Base-by-base conservation (phyloP, 305 asterid genomes). In the Fraxinus latifolia region DNA sequence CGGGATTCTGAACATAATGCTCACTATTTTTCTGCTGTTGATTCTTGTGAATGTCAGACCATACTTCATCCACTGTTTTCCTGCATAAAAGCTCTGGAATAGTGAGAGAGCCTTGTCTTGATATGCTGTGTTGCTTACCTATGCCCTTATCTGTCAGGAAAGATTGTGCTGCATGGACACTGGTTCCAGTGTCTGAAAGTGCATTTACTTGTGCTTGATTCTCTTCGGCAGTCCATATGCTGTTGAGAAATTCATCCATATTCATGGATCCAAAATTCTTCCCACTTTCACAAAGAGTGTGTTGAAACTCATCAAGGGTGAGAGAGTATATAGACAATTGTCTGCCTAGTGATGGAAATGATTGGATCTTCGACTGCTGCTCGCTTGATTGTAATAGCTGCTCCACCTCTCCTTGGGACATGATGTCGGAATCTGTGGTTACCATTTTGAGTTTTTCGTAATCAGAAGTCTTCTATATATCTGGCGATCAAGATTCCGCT, bases 201-300 rank as follows among this genome's bases (percentile, higher is more conserved):
- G 50, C 68, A 1, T 89, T 90, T 0, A 84, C 87, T 11, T 90
- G 95, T 0, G 91, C 92, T 76, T 92, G 97, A 78, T 89, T 90
- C 80, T 95, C 98, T 79, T 95, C 98, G 0, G 97, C 96, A 0
- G 92, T 92, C 97, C 97, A 95, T 80, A 93, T 93, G 88, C 96
- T 92, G 85, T 91, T 95, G 82, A 94, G 91, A 87, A 95, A 95
- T 75, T 95, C 98, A 17, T 95, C 98, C 98, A 94, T 94, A 83
- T 92, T 93, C 98, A 94, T 93, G 0, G 98, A 94, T 4, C 97
- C 97, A 9, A 92, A 93, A 34, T 89, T 91, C 92, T 93, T 95
- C 60, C 97, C 97, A 1, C 89, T 81, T 47, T 89, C 97, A 25
- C 88, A 81, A 0, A 95, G 83, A 0, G 96, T 90, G 9, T 74